Conservation (phyloP, 805 yeast species). For the Kazachstania martiniae region DNA sequence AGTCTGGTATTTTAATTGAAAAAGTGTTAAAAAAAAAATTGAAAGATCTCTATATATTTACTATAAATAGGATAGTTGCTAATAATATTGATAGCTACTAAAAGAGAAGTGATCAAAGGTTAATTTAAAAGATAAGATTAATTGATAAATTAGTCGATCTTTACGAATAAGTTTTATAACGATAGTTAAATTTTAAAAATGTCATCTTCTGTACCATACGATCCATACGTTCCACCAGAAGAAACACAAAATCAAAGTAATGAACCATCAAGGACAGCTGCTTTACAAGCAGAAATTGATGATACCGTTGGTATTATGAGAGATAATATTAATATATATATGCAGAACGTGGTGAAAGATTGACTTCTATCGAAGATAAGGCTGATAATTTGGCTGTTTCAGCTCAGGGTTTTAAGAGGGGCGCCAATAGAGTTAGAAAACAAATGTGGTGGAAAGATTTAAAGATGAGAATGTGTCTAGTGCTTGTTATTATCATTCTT, state of each 20-base stretch:
- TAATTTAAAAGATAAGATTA: no score
- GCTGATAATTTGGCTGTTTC: slow-evolving; percentile 86
- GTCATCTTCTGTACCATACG: slow-evolving; percentile 78
- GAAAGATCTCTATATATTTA: no score
- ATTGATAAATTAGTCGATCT: background rate
- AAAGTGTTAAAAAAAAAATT: no score
- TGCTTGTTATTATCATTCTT: slow-evolving; percentile 68
- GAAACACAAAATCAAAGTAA: slow-evolving; percentile 17
- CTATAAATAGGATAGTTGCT: no score
- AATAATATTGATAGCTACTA: no score
- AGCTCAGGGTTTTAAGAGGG: slow-evolving; percentile 91
- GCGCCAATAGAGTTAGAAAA: slow-evolving; percentile 94
- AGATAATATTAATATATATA: slow-evolving; percentile 92
- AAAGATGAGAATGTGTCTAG: slow-evolving; percentile 88
- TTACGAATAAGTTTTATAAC: background rate
- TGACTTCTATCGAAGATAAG: slow-evolving; percentile 84
- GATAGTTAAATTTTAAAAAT: slow-evolving; percentile 23
- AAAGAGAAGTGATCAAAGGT: no score
- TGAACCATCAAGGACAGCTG: slow-evolving; percentile 51
- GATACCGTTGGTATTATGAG: slow-evolving; percentile 97
- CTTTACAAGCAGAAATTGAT: slow-evolving; percentile 84
- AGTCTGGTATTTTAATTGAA: no score
- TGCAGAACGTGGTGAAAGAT: slow-evolving; percentile 85
- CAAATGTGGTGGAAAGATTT: slow-evolving; percentile 99
- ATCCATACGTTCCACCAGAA: slow-evolving; percentile 69